These are phyloP conservation scores for Gloeostereum incarnatum DNA, from an alignment of 768 basidiomycete genomes.

Conservation along the genomic window DNA sequence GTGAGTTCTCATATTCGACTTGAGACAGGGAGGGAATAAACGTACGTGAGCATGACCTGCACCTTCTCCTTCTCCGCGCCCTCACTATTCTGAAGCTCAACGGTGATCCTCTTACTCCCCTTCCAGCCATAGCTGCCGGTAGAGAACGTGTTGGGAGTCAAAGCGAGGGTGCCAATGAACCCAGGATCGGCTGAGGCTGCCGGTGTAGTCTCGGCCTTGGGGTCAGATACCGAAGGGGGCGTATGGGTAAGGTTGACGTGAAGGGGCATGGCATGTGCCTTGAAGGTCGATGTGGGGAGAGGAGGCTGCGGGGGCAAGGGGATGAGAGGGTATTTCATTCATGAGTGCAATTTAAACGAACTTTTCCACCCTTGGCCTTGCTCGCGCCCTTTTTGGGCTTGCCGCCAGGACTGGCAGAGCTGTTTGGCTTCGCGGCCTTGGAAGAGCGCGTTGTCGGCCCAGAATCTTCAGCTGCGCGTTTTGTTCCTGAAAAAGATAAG, in stretches of 20 bases:
- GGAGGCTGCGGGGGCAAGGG: slow-evolving; percentile 22
- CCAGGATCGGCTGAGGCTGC: slow-evolving; percentile 43
- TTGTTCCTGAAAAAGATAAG: slow-evolving; percentile 25
- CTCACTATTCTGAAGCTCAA: slow-evolving; percentile 50
- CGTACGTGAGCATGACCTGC: slow-evolving; percentile 67
- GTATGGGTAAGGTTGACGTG: slow-evolving; percentile 63
- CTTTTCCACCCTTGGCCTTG: slow-evolving; percentile 39
- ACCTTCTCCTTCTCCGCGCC: slow-evolving; percentile 52
- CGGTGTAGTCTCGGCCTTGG: slow-evolving; percentile 21
- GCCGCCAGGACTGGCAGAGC: slow-evolving; percentile 16
- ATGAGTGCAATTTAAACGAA: slow-evolving; percentile 13
- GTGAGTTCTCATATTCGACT: slow-evolving; percentile 1
- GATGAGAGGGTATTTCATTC: neutral
- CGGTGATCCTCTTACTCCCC: slow-evolving; percentile 54
- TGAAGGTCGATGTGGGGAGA: slow-evolving; percentile 44
- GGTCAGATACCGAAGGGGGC: slow-evolving; percentile 32
- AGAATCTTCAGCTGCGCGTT: slow-evolving; percentile 30
- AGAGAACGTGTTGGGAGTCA: slow-evolving; percentile 50
- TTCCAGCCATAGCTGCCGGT: slow-evolving; percentile 87
- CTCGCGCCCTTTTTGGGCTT: slow-evolving; percentile 27
- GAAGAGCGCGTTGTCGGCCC: slow-evolving; percentile 31
- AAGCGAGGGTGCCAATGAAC: slow-evolving; percentile 44
- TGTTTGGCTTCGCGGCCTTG: slow-evolving; percentile 41
- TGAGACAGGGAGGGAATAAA: slow-evolving; percentile 9
- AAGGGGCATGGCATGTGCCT: slow-evolving; percentile 57